Conservation (phyloP, 345 rosid species). For the Pseudoturritis turrita region DNA sequence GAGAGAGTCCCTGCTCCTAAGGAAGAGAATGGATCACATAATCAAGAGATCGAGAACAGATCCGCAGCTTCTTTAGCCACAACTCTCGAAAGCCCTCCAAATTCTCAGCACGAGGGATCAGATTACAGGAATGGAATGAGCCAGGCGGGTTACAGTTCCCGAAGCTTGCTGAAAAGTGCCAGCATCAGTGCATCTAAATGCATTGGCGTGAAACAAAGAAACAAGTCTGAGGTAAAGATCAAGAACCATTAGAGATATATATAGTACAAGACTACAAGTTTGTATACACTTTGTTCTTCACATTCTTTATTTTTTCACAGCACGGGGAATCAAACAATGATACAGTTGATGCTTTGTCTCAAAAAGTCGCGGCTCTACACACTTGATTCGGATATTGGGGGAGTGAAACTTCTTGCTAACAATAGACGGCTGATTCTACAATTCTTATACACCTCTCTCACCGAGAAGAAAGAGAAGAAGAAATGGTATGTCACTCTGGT, state of each 20-base stretch:
- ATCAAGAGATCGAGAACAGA: conserved; percentile 36
- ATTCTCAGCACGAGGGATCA: conserved; percentile 35
- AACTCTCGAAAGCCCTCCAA: conserved; percentile 47
- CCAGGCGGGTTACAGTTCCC: conserved; percentile 47
- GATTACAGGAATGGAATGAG: conserved; percentile 23
- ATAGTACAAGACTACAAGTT: background rate
- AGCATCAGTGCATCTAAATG: conserved; percentile 97
- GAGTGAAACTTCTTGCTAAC: conserved; percentile 20
- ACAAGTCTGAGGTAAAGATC: conserved; percentile 43
- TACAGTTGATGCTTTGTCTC: conserved; percentile 44
- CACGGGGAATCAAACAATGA: conserved; percentile 59
- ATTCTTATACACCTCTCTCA: background rate
- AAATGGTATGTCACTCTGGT: background rate
- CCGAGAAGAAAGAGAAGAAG: background rate
- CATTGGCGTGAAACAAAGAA: conserved; percentile 46
- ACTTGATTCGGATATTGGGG: conserved; percentile 29
- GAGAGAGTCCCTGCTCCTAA: conserved; percentile 79
- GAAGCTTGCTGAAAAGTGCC: conserved; percentile 83
- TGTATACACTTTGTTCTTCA: background rate
- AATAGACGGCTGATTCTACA: conserved; percentile 14
- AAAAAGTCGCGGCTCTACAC: conserved; percentile 50
- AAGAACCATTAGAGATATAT: background rate
- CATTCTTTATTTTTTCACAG: conserved; percentile 19
- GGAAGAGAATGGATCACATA: conserved; percentile 37
- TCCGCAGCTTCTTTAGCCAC: conserved; percentile 47